phyloP scores from a whole-genome alignment of 2,329 filamentous ascomycete species.

The Beauveria brongniartii region DNA sequence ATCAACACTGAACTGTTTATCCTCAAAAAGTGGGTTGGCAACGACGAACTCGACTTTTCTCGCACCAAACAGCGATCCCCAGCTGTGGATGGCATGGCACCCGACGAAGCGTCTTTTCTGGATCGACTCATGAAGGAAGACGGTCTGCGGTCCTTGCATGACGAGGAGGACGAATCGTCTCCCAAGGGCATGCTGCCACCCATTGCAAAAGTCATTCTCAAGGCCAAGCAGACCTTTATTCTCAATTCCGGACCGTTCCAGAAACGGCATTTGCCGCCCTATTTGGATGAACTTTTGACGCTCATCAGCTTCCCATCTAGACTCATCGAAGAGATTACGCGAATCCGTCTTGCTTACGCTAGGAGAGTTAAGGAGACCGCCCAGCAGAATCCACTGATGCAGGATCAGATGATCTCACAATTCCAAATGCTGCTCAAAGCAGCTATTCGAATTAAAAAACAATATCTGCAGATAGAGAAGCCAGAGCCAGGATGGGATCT shows the following conservation, averaged over 20 bases:
- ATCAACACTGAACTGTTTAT: constrained; percentile 93
- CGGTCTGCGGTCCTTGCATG: constrained; percentile 83
- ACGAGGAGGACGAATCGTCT: constrained; percentile 45
- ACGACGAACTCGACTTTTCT: constrained; percentile 86
- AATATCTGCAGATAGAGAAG: constrained; percentile 75
- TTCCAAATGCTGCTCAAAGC: constrained; percentile 90
- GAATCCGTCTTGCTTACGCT: constrained; percentile 81
- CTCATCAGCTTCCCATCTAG: constrained; percentile 96
- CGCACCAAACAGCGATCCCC: constrained; percentile 63
- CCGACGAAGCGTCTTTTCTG: constrained; percentile 87
- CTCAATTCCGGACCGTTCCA: constrained; percentile 76
- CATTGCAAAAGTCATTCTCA: constrained; percentile 79
- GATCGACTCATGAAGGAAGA: constrained; percentile 95
- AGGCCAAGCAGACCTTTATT: constrained; percentile 88
- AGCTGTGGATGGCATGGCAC: constrained; percentile 56
- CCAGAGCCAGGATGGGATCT: constrained; percentile 91
- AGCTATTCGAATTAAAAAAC: constrained; percentile 85
- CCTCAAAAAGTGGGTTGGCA: constrained; percentile 92
- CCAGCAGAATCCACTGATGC: constrained; percentile 86
- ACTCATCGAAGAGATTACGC: constrained; percentile 93
- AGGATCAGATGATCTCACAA: constrained; percentile 95
- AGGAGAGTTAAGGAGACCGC: constrained; percentile 93
- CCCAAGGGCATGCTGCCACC: constrained; percentile 72
- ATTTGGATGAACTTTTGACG: constrained; percentile 91
- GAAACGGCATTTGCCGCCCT: constrained; percentile 84